These are phyloP conservation scores for Fusarium hostae DNA, from an alignment of 2,329 filamentous ascomycete species.

Conservation along the genomic window DNA sequence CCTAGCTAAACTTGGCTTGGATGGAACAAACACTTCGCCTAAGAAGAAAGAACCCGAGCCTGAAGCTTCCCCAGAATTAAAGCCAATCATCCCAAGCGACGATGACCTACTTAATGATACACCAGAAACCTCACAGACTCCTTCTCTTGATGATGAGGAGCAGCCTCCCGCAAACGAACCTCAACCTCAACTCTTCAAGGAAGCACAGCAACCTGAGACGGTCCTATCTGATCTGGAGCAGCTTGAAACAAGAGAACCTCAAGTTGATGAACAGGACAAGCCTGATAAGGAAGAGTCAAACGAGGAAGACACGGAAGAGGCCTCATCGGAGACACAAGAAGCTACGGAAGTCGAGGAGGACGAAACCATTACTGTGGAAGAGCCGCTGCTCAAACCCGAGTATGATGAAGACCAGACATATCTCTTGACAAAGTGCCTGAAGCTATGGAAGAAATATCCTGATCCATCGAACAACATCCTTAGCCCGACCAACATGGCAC, in stretches of 20 bases:
- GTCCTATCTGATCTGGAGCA: constrained; percentile 22
- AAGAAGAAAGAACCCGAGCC: constrained; percentile 51
- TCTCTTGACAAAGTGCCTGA: constrained; percentile 66
- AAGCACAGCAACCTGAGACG: constrained; percentile 34
- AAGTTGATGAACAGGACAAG: background rate
- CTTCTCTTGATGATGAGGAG: constrained; percentile 49
- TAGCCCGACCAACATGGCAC: constrained; percentile 71
- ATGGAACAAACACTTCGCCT: constrained; percentile 53
- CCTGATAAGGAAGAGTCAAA: background rate
- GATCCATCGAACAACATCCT: constrained; percentile 67
- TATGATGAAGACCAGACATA: constrained; percentile 59
- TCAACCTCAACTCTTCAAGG: background rate
- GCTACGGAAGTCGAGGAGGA: constrained; percentile 33
- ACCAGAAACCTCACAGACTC: constrained; percentile 62
- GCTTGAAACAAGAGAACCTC: background rate
- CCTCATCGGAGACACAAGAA: constrained; percentile 20
- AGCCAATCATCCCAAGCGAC: constrained; percentile 61
- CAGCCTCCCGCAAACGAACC: constrained; percentile 4
- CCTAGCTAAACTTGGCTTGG: constrained; percentile 67
- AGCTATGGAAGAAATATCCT: constrained; percentile 72
- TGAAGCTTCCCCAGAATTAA: constrained; percentile 51
- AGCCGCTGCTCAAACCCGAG: constrained; percentile 49
- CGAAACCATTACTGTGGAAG: constrained; percentile 40
- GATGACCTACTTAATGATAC: constrained; percentile 69
- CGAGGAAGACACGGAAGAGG: constrained; percentile 20